Conservation (phyloP, 1,139 yeast genomes). For the Blastobotrys proliferans region DNA sequence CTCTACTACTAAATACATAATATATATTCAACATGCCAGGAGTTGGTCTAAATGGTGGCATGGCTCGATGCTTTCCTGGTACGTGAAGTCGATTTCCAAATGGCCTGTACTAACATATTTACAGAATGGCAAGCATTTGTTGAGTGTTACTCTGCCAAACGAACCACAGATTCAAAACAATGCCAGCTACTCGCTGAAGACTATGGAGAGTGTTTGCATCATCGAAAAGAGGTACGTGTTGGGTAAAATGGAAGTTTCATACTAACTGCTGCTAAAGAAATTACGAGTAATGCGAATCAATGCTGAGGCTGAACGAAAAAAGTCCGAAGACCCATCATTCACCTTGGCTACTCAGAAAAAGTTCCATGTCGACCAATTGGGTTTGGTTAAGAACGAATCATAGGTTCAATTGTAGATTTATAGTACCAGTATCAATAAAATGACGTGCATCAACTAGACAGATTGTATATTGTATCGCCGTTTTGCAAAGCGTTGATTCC, state of each 20-base stretch:
- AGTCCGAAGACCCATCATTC: constrained; percentile 21
- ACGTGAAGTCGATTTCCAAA: constrained; percentile 21
- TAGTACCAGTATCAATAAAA: too few species aligned
- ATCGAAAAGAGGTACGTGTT: constrained; percentile 38
- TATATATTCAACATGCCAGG: constrained; percentile 37
- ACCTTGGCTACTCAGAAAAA: constrained; percentile 21
- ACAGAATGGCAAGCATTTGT: constrained; percentile 44
- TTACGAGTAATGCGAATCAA: constrained; percentile 27
- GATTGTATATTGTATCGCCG: too few species aligned
- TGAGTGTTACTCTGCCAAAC: constrained; percentile 43
- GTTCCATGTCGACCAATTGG: constrained; percentile 23
- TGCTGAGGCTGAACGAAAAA: constrained; percentile 25
- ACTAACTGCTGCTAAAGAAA: constrained; percentile 17
- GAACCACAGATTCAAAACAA: constrained; percentile 35
- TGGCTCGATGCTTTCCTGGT: constrained; percentile 46
- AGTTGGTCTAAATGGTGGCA: constrained; percentile 46
- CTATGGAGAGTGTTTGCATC: constrained; percentile 48
- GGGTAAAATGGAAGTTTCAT: not conserved
- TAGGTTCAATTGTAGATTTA: not conserved
- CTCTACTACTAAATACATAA: not conserved
- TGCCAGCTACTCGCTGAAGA: constrained; percentile 44
- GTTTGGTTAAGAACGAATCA: constrained; percentile 20
- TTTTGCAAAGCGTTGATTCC: too few species aligned
- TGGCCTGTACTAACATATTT: not conserved
- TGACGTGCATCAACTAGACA: too few species aligned